Evolutionary conservation across 1,284 basidiomycete genomes (phyloP).

Genomic region (Pseudozyma tsukubaensis): DNA sequence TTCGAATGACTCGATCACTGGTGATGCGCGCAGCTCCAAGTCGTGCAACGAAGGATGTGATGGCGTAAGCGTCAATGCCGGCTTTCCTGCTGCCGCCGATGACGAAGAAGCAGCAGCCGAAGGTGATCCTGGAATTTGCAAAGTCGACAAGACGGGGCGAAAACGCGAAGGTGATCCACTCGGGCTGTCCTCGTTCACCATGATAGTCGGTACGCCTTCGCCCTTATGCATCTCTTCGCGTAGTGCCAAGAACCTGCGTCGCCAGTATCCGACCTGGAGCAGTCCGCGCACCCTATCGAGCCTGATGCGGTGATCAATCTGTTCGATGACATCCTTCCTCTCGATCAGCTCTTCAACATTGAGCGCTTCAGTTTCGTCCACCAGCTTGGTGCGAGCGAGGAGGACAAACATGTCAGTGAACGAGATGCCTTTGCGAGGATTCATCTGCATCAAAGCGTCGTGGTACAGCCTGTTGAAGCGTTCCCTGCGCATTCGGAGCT

Average conservation of each 20-base stretch:
- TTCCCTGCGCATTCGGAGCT: conserved; percentile 54
- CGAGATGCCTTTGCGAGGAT: conserved; percentile 77
- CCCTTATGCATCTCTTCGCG: conserved; percentile 30
- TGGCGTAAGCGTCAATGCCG: conserved; percentile 20
- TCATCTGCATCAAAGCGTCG: conserved; percentile 72
- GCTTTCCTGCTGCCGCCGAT: conserved; percentile 1
- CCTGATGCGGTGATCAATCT: conserved; percentile 58
- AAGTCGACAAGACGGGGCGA: conserved; percentile 13
- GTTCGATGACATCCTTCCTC: conserved; percentile 53
- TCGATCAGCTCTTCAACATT: conserved; percentile 64
- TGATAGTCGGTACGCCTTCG: conserved; percentile 24
- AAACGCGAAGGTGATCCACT: not conserved
- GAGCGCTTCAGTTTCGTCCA: conserved; percentile 76
- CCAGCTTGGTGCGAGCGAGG: conserved; percentile 90
- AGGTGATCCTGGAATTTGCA: conserved; percentile 19
- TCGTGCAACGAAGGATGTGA: conserved; percentile 36
- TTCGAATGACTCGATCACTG: conserved; percentile 46
- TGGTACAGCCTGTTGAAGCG: conserved; percentile 67
- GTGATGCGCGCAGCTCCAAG: conserved; percentile 43
- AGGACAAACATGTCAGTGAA: conserved; percentile 91
- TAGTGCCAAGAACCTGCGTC: conserved; percentile 56
- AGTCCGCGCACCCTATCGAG: conserved; percentile 61
- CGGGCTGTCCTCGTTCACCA: conserved; percentile 23
- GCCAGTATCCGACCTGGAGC: conserved; percentile 57
- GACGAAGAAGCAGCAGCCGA: conserved; percentile 1